Evolutionary conservation across 2,329 filamentous ascomycete species (phyloP), one percentile per base, ranked within the genome.

Genomic region (Neoarthrinium moseri): DNA sequence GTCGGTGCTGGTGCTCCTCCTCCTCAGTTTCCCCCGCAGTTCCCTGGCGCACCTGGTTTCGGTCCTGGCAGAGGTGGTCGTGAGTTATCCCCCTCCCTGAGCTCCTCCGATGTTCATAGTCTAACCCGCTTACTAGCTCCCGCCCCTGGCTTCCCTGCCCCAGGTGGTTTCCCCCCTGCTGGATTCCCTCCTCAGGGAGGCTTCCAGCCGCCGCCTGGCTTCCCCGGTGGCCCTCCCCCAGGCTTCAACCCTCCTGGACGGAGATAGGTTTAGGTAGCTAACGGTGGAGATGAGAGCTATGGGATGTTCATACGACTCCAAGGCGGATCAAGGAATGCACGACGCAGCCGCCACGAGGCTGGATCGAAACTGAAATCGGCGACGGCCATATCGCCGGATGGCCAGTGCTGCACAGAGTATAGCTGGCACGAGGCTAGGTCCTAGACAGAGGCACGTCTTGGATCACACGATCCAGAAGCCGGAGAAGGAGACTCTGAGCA

Each of bases 201-300:
- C 47, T 73, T 74, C 60, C 72, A 36, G 36, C 47, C 73, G 37
- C 73, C 77, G 34, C 73, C 75, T 26, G 76, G 76, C 17, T 80
- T 78, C 63, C 73, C 74, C 12, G 62, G 57, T 45, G 70, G 72
- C 55, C 80, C 80, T 50, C 69, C 69, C 40, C 85, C 86, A 49
- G 87, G 88, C 52, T 92, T 92, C 71, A 86, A 90, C 69, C 84
- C 83, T 50, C 84, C 87, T 48, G 83, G 84, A 44, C 75, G 80
- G 67, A 71, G 78, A 73, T 83, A 73, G 55, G 58, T 8, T 11
- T 8, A n/a, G n/a, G n/a, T n/a, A n/a, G n/a, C n/a, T n/a, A n/a
- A n/a, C n/a, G n/a, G n/a, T n/a, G n/a, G n/a, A n/a, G n/a, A n/a
- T n/a, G n/a, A n/a, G n/a, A n/a, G n/a, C n/a, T n/a, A n/a, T n/a